These are phyloP conservation scores for Diaporthe vaccinii DNA, from an alignment of 2,329 filamentous ascomycete genomes.

Conservation along the genomic window DNA sequence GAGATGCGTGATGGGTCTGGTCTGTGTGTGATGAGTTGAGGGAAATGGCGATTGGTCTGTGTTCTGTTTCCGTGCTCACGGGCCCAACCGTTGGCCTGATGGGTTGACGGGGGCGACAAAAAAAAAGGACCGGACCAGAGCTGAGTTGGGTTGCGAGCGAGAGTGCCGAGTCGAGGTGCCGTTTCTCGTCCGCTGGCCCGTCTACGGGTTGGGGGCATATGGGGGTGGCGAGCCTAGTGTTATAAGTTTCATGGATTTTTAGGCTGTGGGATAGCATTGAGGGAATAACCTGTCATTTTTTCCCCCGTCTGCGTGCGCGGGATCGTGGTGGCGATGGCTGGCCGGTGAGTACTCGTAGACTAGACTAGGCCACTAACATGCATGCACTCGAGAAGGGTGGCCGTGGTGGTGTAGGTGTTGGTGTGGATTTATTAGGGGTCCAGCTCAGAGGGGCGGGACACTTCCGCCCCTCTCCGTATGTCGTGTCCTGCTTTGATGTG, in stretches of 20 bases:
- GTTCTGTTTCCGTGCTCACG: neutral
- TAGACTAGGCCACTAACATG: neutral
- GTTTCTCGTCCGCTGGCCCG: conserved; percentile 6
- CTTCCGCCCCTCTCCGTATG: conserved; percentile 4
- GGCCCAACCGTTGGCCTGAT: neutral
- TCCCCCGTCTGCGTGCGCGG: neutral
- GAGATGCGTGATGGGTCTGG: conserved; percentile 1
- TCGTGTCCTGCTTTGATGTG: conserved; percentile 9
- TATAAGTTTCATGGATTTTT: conserved; percentile 9
- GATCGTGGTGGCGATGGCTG: neutral
- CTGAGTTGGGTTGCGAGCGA: neutral
- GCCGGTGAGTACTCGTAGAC: neutral
- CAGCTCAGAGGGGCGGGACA: conserved; percentile 2
- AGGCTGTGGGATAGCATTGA: neutral
- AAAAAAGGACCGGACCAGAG: neutral
- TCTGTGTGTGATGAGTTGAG: conserved; percentile 16
- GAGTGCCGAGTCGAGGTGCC: conserved; percentile 10
- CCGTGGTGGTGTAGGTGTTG: neutral
- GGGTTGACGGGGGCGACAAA: neutral
- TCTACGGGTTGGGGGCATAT: neutral
- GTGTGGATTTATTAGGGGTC: conserved; percentile 9
- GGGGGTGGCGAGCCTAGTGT: conserved; percentile 1
- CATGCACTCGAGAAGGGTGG: neutral
- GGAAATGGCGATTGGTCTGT: conserved; percentile 16
- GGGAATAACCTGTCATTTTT: neutral